These are phyloP conservation scores for Lachancea thermotolerans DNA, from an alignment of 805 yeast genomes.

Conservation along the genomic window DNA sequence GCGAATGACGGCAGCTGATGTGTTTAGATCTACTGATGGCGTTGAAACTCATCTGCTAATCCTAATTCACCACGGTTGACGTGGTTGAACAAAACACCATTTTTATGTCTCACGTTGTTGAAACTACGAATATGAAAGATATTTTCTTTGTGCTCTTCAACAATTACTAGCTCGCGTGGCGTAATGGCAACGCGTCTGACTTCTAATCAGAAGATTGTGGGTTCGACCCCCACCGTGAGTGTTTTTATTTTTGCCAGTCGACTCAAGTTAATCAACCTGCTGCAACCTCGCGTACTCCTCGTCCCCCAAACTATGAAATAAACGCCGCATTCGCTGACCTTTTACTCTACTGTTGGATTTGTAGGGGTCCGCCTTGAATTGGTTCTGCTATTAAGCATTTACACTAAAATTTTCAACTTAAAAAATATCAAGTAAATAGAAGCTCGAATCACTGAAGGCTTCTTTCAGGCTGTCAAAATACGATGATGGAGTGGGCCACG, in stretches of 20 bases:
- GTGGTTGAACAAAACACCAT: too few relatives aligned
- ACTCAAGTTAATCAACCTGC: too few relatives aligned
- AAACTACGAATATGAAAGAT: background rate
- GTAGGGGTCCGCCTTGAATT: too few relatives aligned
- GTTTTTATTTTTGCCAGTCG: conserved; percentile 24
- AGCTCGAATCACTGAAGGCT: background rate
- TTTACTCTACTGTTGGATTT: background rate
- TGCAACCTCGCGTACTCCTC: too few relatives aligned
- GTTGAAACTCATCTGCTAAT: too few relatives aligned
- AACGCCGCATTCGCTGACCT: too few relatives aligned
- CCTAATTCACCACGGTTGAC: too few relatives aligned
- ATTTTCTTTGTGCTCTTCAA: background rate
- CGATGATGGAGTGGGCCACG: conserved; percentile 22
- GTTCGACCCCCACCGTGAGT: conserved; percentile 52
- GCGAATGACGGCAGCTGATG: background rate
- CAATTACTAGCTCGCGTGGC: conserved; percentile 40
- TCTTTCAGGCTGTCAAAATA: background rate
- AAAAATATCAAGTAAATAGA: background rate
- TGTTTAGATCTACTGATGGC: too few relatives aligned
- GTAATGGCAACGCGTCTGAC: conserved; percentile 54
- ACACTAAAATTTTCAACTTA: background rate
- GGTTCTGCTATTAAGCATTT: too few relatives aligned
- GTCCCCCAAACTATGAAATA: too few relatives aligned
- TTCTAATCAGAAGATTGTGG: conserved; percentile 50
- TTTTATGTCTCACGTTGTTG: background rate